Evolutionary conservation across 495 filamentous ascomycete genomes (phyloP).

Genomic region (Cercophora newfieldiana): DNA sequence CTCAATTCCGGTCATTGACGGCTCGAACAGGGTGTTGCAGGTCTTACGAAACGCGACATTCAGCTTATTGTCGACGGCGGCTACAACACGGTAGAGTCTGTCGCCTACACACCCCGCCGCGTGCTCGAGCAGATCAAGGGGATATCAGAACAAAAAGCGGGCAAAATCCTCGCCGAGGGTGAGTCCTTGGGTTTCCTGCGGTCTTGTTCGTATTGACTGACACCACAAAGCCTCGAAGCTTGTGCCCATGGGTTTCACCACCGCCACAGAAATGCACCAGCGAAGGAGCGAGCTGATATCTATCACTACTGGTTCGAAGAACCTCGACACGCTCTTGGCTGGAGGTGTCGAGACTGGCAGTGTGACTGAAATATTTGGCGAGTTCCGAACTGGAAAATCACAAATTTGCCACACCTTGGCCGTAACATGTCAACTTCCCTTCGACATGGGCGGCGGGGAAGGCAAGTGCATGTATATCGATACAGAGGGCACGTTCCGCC

Average conservation of each 20-base stretch:
- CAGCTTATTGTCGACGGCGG: conserved; percentile 90
- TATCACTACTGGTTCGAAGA: conserved; percentile 95
- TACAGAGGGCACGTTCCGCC: conserved; percentile 95
- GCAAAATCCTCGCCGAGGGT: conserved; percentile 92
- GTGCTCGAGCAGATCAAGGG: conserved; percentile 92
- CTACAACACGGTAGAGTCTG: conserved; percentile 89
- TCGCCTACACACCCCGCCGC: conserved; percentile 91
- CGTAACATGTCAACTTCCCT: conserved; percentile 94
- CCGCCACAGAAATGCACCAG: conserved; percentile 99
- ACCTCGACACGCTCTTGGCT: conserved; percentile 90
- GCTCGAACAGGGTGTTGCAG: conserved; percentile 65
- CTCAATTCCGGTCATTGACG: conserved; percentile 1
- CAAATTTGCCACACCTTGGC: conserved; percentile 99
- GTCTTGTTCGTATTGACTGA: conserved; percentile 11
- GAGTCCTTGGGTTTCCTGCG: conserved; percentile 13
- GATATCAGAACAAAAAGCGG: conserved; percentile 94
- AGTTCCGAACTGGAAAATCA: conserved; percentile 96
- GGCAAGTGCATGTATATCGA: conserved; percentile 99
- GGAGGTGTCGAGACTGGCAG: conserved; percentile 96
- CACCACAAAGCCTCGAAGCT: conserved; percentile 75
- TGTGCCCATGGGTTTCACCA: conserved; percentile 98
- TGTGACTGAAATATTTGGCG: conserved; percentile 98
- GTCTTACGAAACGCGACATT: conserved; percentile 90
- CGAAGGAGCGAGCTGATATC: conserved; percentile 95
- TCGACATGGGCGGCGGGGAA: conserved; percentile 98